phyloP scores from a whole-genome alignment of 257 asterid species.

The Solanum arcanum region DNA sequence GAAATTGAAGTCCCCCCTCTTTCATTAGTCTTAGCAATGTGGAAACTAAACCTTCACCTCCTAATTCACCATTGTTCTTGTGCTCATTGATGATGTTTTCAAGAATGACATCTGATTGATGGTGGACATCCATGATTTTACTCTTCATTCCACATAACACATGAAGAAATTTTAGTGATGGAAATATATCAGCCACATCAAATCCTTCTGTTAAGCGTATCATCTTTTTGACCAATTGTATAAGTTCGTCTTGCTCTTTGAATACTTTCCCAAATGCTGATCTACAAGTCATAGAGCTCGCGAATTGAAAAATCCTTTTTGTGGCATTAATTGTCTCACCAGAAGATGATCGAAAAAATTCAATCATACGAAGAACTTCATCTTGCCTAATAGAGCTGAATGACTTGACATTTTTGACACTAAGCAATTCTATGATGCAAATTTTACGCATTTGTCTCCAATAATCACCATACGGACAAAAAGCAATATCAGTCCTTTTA shows the following conservation, averaged over 20 bases:
- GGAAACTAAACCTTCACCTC: background rate
- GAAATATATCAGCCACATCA: background rate
- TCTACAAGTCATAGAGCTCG: background rate
- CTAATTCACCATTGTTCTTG: background rate
- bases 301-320: background rate
- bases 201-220: background rate
- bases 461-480: background rate
- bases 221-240: no score
- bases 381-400: background rate
- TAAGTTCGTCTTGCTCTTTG: background rate
- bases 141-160: background rate
- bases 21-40: background rate
- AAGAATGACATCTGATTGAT: background rate
- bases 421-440: background rate
- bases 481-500: background rate
- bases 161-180: background rate
- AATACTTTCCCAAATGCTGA: background rate
- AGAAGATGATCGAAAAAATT: background rate
- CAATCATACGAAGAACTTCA: background rate
- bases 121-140: background rate
- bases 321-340: background rate
- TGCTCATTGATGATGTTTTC: background rate
- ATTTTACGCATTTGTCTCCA: background rate
- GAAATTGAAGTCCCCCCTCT: background rate
- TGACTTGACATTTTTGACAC: background rate